These are phyloP conservation scores for Aphanoascus verrucosus DNA, from an alignment of 2,329 filamentous ascomycete species.

Conservation along the genomic window DNA sequence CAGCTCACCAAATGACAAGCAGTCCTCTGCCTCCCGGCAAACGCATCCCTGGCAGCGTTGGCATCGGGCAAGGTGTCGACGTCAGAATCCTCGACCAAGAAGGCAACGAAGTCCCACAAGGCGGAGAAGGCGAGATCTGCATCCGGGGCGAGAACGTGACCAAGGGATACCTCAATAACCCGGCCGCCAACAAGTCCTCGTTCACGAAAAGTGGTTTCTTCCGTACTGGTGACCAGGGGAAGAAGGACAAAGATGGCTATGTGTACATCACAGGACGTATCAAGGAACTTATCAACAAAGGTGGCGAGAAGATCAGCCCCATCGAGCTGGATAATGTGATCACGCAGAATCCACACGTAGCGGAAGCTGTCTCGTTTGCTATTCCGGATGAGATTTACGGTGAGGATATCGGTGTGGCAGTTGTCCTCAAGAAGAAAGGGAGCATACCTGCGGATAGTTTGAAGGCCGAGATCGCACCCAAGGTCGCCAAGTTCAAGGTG, in stretches of 20 bases:
- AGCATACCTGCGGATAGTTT: conserved; percentile 50
- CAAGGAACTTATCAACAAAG: conserved; percentile 85
- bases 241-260: conserved; percentile 68
- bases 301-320: conserved; percentile 79
- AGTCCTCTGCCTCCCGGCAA: conserved; percentile 60
- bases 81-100: conserved; percentile 63
- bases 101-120: conserved; percentile 57
- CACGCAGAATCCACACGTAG: conserved; percentile 59
- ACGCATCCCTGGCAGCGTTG: conserved; percentile 71
- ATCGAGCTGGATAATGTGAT: conserved; percentile 79
- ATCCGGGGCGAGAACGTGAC: conserved; percentile 76
- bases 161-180: conserved; percentile 75
- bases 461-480: conserved; percentile 56
- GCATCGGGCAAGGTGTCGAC: conserved; percentile 72
- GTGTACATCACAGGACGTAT: conserved; percentile 81
- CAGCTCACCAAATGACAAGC: conserved; percentile 44
- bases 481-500: conserved; percentile 72
- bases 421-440: conserved; percentile 60
- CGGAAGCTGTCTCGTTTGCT: conserved; percentile 73
- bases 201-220: conserved; percentile 73
- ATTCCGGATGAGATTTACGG: conserved; percentile 74
- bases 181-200: conserved; percentile 59
- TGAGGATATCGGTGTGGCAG: conserved; percentile 66
- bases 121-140: conserved; percentile 69
- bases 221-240: conserved; percentile 78